phyloP scores from a whole-genome alignment of 2,329 filamentous ascomycete genomes.

The Fusarium staphyleae region DNA sequence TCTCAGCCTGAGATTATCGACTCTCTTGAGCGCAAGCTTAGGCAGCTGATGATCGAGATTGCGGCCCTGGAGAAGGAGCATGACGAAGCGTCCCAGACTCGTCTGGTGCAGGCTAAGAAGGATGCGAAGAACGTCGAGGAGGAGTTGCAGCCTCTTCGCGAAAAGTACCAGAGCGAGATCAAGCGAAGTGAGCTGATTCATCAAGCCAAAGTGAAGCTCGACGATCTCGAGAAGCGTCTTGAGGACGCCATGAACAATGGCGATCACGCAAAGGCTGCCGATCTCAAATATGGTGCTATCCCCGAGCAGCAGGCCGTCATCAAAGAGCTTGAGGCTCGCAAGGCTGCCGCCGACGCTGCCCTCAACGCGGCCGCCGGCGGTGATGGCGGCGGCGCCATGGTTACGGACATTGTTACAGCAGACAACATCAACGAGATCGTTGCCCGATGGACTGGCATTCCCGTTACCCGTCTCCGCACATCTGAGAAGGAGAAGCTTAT shows the following conservation, averaged over 20 bases:
- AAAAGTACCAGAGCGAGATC: slow-evolving; percentile 96
- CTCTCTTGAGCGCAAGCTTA: slow-evolving; percentile 86
- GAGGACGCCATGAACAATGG: slow-evolving; percentile 91
- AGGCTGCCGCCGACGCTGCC: slow-evolving; percentile 77
- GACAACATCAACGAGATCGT: slow-evolving; percentile 99
- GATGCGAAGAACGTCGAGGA: slow-evolving; percentile 95
- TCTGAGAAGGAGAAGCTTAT: slow-evolving; percentile 99
- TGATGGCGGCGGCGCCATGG: slow-evolving; percentile 73
- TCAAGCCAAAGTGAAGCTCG: slow-evolving; percentile 92
- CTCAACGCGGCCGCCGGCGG: slow-evolving; percentile 60
- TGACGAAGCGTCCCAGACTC: slow-evolving; percentile 87
- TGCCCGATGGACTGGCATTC: slow-evolving; percentile 96
- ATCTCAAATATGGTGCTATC: slow-evolving; percentile 96
- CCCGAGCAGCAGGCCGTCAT: slow-evolving; percentile 88
- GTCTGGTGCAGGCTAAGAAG: slow-evolving; percentile 82
- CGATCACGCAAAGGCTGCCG: slow-evolving; percentile 86
- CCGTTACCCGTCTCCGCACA: slow-evolving; percentile 90
- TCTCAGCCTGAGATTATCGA: slow-evolving; percentile 97
- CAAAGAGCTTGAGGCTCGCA: slow-evolving; percentile 79
- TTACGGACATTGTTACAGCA: slow-evolving; percentile 92
- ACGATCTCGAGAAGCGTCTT: slow-evolving; percentile 87
- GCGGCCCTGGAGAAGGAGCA: slow-evolving; percentile 93
- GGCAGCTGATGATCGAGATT: slow-evolving; percentile 96
- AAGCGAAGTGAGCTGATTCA: slow-evolving; percentile 90
- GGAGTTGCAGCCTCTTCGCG: slow-evolving; percentile 86